These are phyloP conservation scores for Closterium sp. DNA, from an alignment of 139 green algal species.

Conservation along the genomic window DNA sequence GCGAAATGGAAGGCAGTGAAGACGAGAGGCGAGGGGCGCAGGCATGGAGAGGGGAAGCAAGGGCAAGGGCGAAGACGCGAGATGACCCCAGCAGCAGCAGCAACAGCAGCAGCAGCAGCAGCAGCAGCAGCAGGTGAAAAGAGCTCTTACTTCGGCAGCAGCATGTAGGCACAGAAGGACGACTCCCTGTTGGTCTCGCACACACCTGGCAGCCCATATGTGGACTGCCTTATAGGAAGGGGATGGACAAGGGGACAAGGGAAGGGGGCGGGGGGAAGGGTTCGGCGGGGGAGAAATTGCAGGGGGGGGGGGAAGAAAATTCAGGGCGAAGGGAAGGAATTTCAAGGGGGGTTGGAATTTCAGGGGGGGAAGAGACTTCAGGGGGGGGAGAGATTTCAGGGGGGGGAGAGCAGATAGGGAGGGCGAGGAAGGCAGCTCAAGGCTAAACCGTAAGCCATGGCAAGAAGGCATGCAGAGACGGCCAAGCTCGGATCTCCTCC, in stretches of 20 bases:
- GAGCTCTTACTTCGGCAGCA: slow-evolving; percentile 63
- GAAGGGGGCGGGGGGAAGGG: no score
- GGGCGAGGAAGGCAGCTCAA: background rate
- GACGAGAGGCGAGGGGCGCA: background rate
- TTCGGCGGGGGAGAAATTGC: no score
- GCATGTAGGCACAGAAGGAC: slow-evolving; percentile 84
- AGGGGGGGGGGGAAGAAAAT: background rate
- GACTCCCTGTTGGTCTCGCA: slow-evolving; percentile 63
- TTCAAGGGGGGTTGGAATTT: no score
- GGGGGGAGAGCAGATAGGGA: background rate
- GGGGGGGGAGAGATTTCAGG: no score
- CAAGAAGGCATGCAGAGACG: background rate
- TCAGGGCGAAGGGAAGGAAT: no score
- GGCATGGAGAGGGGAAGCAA: background rate
- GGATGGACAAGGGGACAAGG: background rate
- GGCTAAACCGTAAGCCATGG: background rate
- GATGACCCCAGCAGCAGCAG: no score
- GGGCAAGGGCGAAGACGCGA: no score
- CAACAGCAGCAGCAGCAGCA: no score
- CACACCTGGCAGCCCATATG: slow-evolving; percentile 55
- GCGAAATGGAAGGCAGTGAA: background rate
- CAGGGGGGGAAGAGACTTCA: background rate
- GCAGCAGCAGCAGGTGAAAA: no score
- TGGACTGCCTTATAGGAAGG: slow-evolving; percentile 25
- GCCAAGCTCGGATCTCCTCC: no score